Base-by-base conservation (phyloP, 2,329 filamentous ascomycete species). In the Teratosphaeria gauchensis region DNA sequence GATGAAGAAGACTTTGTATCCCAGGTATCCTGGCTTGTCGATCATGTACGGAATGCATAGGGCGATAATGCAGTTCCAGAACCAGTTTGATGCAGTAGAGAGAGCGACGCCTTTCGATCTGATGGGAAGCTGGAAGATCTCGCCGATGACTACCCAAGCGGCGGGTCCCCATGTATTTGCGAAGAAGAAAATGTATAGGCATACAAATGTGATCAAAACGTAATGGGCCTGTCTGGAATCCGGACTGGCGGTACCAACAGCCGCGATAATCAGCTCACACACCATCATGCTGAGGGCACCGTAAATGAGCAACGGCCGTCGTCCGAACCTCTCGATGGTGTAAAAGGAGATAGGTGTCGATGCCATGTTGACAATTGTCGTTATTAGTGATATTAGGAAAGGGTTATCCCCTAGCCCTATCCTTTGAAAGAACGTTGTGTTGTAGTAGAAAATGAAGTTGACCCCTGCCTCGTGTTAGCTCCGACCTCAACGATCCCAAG, bases 131-230 rank as follows among this genome's bases (percentile, higher is more conserved):
- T 90, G 89, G 83, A 88, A 95, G 74, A 94, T 88, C 78, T 96
- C 91, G 71, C 90, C 90, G 69, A 94, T 91, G 19, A 71, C 65
- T 8, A 72, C 69, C 82, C 81, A 84, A 11, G 80, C 81, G 28
- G 79, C 85, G 1, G 90, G 89, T 56, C 90, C 90, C 90, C 90
- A 95, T 62, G 90, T 95, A 58, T 83, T 85, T 54, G 90, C 90
- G 73, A 95, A 96, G 80, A 87, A 92, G 81, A 89, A 91, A 79
- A 96, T 90, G 82, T 92, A 94, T 76, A 95, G 84, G 77, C 87
- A 89, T 70, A 94, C 92, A 76, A 95, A 94, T 60, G 88, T 84
- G 64, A 95, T 90, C 78, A 92, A 69, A 58, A 65, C 64, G 58
- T 72, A 71, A 57, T 71, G 71, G 12, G 86, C 85, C 2, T 77